These are phyloP conservation scores for Ustilago lituana DNA, from an alignment of 1,284 basidiomycete genomes.

Conservation along the genomic window DNA sequence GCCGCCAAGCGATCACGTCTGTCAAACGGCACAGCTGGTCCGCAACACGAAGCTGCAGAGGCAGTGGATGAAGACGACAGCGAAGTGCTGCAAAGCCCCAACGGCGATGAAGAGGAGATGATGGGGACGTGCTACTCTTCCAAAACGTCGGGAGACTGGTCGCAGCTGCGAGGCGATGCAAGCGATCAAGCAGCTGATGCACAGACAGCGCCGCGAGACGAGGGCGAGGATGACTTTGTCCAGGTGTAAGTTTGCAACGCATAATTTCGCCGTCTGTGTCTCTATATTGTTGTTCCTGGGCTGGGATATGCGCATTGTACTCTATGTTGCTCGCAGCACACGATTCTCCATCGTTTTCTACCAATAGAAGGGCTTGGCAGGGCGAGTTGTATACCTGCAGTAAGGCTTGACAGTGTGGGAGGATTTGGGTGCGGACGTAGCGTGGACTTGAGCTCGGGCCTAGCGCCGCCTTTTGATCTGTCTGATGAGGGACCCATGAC, in stretches of 20 bases:
- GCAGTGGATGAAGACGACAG: conserved; percentile 6
- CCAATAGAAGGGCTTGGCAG: too few relatives aligned
- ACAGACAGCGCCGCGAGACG: not conserved
- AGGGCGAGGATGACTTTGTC: conserved; percentile 39
- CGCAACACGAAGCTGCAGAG: conserved; percentile 5
- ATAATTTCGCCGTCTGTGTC: too few relatives aligned
- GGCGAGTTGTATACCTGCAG: too few relatives aligned
- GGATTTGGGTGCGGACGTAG: too few relatives aligned
- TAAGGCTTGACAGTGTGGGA: too few relatives aligned
- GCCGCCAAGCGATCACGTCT: conserved; percentile 22
- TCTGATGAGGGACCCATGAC: too few relatives aligned
- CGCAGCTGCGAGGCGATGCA: conserved; percentile 16
- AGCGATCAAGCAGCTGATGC: not conserved
- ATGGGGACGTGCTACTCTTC: conserved; percentile 12
- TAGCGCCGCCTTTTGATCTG: too few relatives aligned
- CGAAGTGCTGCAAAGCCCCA: conserved; percentile 18
- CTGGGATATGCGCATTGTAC: not conserved
- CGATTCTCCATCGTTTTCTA: too few relatives aligned
- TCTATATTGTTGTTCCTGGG: too few relatives aligned
- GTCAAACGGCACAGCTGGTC: conserved; percentile 15
- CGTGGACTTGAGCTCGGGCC: too few relatives aligned
- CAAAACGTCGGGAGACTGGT: conserved; percentile 46
- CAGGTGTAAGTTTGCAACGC: conserved; percentile 26
- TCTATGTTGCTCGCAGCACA: not conserved
- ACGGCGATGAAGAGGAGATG: conserved; percentile 31